Base-by-base conservation (phyloP, 2,329 filamentous ascomycete species). In the Ascosphaera apis region DNA sequence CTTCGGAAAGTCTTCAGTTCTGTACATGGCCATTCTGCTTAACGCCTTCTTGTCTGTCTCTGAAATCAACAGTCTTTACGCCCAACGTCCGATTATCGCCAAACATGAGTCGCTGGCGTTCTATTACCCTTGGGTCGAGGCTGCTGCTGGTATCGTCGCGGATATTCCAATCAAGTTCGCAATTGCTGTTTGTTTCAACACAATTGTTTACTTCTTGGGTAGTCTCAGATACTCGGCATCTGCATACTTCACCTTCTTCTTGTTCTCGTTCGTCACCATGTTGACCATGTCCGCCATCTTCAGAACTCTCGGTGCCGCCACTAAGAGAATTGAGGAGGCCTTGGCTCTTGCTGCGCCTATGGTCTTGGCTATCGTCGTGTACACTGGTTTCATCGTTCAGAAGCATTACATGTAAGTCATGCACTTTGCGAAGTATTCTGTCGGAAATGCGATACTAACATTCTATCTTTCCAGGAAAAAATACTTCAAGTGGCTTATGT, bases 51-150 rank as follows among this genome's bases (percentile, higher is more conserved):
- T 77, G 3, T 65, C 70, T 36, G 69, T 79, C 53, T 67, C 71
- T 0, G 76, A 75, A 63, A 91, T 92, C 51, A 62, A 91, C 27
- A 40, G 39, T 0, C 67, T 91, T 9, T 93, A 91, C 50, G 72
- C 79, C 9, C 83, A 92, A 67, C 75, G 84, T 25, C 78, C 81
- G 2, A 91, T 93, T 45, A 80, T 93, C 40, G 83, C 92, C 50
- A 93, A 93, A 53, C 84, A 93, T 48, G 63, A 67, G 35, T 73
- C 78, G 37, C 93, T 92, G 50, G 82, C 83, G 6, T 67, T 93
- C 15, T 91, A 92, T 45, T 84, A 91, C 51, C 82, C 86, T 0
- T 84, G 78, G 5, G 74, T 82, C 12, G 83, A 93, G 61, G 81
- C 83, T 11, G 65, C 83, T 39, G 73, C 79, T 0, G 86, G 80